phyloP scores from a whole-genome alignment of 2,329 filamentous ascomycete genomes.

The Microcyclospora pomicola region DNA sequence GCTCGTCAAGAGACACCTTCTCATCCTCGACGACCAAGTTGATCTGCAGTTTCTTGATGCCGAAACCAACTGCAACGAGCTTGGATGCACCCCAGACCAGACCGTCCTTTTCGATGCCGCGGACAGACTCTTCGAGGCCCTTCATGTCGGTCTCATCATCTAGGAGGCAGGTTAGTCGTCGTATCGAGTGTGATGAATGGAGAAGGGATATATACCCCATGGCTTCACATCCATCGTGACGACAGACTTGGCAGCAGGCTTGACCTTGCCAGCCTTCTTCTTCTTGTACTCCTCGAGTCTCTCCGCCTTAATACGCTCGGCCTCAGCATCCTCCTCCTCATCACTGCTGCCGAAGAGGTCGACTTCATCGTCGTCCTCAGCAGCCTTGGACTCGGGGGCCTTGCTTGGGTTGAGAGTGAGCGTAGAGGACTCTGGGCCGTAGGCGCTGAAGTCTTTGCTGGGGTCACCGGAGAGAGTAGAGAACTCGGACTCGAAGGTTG shows the following conservation, averaged over 20 bases:
- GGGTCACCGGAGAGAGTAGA: conserved; percentile 79
- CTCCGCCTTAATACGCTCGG: conserved; percentile 70
- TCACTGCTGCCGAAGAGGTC: conserved; percentile 89
- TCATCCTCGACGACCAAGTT: conserved; percentile 96
- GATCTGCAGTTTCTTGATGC: conserved; percentile 99
- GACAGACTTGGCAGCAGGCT: conserved; percentile 88
- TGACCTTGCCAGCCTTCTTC: conserved; percentile 91
- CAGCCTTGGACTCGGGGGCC: conserved; percentile 52
- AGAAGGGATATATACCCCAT: conserved; percentile 60
- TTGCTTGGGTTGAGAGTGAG: conserved; percentile 75
- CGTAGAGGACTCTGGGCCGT: conserved; percentile 72
- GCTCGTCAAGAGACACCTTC: conserved; percentile 75
- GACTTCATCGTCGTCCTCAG: conserved; percentile 63
- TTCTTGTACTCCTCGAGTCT: conserved; percentile 85
- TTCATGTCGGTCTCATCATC: conserved; percentile 76
- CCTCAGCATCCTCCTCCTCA: conserved; percentile 87
- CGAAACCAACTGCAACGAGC: conserved; percentile 82
- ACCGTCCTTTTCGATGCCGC: conserved; percentile 77
- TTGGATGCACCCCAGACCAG: conserved; percentile 91
- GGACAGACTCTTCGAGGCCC: conserved; percentile 66
- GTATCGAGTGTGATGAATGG: not conserved
- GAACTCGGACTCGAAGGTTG: conserved; percentile 87
- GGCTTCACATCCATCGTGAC: conserved; percentile 96
- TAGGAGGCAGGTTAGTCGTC: conserved; percentile 1
- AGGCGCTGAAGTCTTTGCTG: conserved; percentile 74